These are phyloP conservation scores for Tylopilus orsonianus DNA, from an alignment of 1,284 basidiomycete genomes.

Conservation along the genomic window DNA sequence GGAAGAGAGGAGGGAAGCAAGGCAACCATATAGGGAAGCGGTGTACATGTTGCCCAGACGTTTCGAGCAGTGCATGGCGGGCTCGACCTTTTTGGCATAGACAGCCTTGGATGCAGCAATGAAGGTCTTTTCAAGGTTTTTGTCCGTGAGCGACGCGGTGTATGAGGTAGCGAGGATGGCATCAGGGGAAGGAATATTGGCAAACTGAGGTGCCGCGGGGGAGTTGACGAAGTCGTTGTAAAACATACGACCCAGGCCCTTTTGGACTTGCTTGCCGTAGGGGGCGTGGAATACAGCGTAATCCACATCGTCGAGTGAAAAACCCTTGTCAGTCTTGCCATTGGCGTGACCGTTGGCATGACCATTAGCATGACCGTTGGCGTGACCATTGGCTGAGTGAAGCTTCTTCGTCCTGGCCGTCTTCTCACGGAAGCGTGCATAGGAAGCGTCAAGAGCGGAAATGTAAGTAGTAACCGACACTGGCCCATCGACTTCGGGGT, in stretches of 20 bases:
- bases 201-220: conserved; percentile 74
- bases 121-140: conserved; percentile 94
- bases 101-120: conserved; percentile 69
- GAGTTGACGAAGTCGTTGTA: conserved; percentile 91
- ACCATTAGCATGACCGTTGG: no score
- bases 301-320: conserved; percentile 82
- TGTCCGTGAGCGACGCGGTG: conserved; percentile 83
- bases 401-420: conserved; percentile 65
- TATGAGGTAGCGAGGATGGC: conserved; percentile 67
- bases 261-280: conserved; percentile 98
- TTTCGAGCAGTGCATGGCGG: conserved; percentile 80
- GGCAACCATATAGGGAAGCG: conserved; percentile 92
- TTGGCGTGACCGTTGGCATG: no score
- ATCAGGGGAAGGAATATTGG: conserved; percentile 70
- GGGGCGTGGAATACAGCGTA: conserved; percentile 93
- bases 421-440: conserved; percentile 87
- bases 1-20: conserved; percentile 78
- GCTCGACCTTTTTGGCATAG: conserved; percentile 73
- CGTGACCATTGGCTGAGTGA: conserved; percentile 37
- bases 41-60: conserved; percentile 99
- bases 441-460: conserved; percentile 89
- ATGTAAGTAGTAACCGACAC: conserved; percentile 96
- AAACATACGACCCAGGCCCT: conserved; percentile 90
- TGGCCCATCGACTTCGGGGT: conserved; percentile 97
- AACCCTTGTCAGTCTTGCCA: conserved; percentile 36